Base-by-base conservation (phyloP, 306 rosid species). In the Trifolium pratense region DNA sequence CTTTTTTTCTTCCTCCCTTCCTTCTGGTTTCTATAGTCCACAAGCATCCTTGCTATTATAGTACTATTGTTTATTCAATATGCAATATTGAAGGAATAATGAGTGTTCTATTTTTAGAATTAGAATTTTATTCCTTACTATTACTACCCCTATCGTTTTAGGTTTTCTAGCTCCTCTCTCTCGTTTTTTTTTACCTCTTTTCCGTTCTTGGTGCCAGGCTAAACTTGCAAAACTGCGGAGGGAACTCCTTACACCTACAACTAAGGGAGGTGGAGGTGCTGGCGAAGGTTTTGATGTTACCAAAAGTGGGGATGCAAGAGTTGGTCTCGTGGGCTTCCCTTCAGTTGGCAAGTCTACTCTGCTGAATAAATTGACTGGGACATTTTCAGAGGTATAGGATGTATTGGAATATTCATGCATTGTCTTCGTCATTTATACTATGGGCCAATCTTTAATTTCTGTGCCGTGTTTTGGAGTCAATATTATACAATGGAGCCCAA, bases 261-360 rank as follows among this genome's bases (percentile, higher is more conserved):
- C 99, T 20, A 94, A 94, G 78, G 99, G 99, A 65, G 96, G 81
- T 49, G 99, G 86, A 26, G 99, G 95, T 59, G 97, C 97, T 52
- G 99, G 99, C 71, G 99, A 94, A 78, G 99, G 99, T 71, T 94
- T 94, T 82, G 99, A 94, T 78, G 99, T 91, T 52, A 94, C 99
- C 76, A 94, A 94, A 86, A 94, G 99, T 67, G 99, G 99, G 43
- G 99, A 94, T 88, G 93, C 97, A 80, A 91, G 99, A 75, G 99
- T 94, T 82, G 97, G 99, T 77, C 88, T 94, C 11, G 99, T 94
- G 83, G 99, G 99, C 53, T 94, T 94, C 72, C 99, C 97, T 73
- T 94, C 99, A 9, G 99, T 94, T 70, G 99, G 99, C 52, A 94
- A 94, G 84, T 94, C 99, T 65, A 94, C 99, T 18, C 80, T 94